Base-by-base conservation (phyloP, 768 basidiomycete genomes). In the Pluteus cervinus region DNA sequence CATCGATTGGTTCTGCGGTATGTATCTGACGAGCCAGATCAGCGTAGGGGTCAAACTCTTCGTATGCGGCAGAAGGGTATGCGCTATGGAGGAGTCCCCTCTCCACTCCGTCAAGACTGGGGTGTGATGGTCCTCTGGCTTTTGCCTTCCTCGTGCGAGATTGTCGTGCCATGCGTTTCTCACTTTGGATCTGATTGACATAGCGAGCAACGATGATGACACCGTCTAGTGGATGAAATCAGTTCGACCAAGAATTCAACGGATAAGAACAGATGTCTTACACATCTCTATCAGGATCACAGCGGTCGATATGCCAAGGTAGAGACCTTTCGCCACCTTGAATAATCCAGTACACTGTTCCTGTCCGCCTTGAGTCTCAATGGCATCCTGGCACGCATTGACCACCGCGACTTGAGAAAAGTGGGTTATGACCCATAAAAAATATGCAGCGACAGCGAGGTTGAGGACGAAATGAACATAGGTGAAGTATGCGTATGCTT, bases 401-500 rank as follows among this genome's bases (percentile, higher is more conserved):
- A 54, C 51, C 17, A 69, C 53, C 36, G 71, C 65, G 32, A 58
- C 63, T 24, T 60, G 56, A 11, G 72, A 61, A 28, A 69, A 65
- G 40, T 66, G 65, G 29, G 66, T 63, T 33, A 81, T 60, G 39
- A 66, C 53, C 45, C 61, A 69, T 25, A 79, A 60, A 46, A 79
- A 63, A 56, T 71, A 80, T 38, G 52, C 53, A 26, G 72, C 73
- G 42, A 73, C 65, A 20, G 57, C 63, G 52, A 79, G 40, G 51
- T 76, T 78, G 63, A 78, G 41, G 46, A 74, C 26, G 51, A 79
- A 69, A 57, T 81, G 75, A 45, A 68, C 44, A 60, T 76, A 75
- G 51, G 77, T 58, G 53, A 73, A 70, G 52, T 73, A 72, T 7
- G 71, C 60, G 48, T 79, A 80, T 33, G 67, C 63, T 49, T 66